Evolutionary conservation across 169 alveolate genomes (phyloP), one percentile per base, ranked within the genome.

Genomic region (Theileria sp.): DNA sequence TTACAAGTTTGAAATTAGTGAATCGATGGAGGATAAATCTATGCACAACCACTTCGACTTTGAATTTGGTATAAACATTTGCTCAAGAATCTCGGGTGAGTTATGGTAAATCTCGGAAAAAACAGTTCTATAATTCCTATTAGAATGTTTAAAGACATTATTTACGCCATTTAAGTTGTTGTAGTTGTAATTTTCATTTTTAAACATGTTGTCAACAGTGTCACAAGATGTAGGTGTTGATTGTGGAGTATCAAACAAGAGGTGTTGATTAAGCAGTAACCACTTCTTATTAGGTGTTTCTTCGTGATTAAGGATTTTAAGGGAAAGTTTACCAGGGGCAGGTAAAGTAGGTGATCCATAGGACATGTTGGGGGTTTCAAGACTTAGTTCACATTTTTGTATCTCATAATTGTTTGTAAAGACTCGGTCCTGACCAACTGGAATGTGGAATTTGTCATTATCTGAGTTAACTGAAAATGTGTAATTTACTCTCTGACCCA

Each of bases 41-140:
- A 81, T 58, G 62, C 88, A 81, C 69, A 81, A 50, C 88, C 88
- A 81, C 49, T 75, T 75, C n/a, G 88, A 71, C 67, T 74, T 56
- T 36, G 75, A 77, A 8, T 79, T 49, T 0, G 82, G 84, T 62
- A 66, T 68, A 71, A 81, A 81, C 73, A 66, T 81, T 30, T 73
- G 83, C 56, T 65, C 70, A 44, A 69, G 69, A 50, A 75, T 68
- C 62, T 81, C 88, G 10, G 88, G 88, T 26, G 82, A 38, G 61
- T 72, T 71, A 34, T 64, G 72, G 32, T 26, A n/a, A 15, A n/a
- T n/a, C 54, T 64, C 72, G 3, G 50, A n/a, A 13, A 44, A 44
- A 10, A 4, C 54, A 44, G 12, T 44, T 44, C 54, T 8, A 44
- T 44, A 44, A 44, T 15, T 7, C 19, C 17, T 13, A 4, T 44